A percentile compares a stretch with the other conserved stretches of the same genome.
Conservation (phyloP, 169 alveolate genomes). For the Cryptosporidium ubiquitum region DNA sequence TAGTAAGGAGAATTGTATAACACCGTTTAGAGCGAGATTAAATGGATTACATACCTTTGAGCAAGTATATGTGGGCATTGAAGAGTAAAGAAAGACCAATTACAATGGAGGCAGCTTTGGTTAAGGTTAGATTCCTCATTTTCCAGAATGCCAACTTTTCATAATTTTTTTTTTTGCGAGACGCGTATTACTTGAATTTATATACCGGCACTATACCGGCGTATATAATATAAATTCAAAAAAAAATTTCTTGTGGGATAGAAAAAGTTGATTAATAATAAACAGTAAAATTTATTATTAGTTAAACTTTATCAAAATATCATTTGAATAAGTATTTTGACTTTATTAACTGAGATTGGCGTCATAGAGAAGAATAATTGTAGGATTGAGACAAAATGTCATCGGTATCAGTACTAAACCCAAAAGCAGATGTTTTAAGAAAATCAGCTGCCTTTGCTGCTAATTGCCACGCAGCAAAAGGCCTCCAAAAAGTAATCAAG, state of each 20-base stretch:
- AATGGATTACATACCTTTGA: constrained; percentile 41
- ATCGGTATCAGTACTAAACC: constrained; percentile 85
- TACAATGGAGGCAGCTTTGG: neutral
- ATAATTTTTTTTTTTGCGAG: constrained; percentile 35
- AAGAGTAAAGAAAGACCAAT: constrained; percentile 15
- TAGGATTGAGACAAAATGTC: constrained; percentile 21
- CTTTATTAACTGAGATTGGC: neutral
- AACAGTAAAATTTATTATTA: neutral
- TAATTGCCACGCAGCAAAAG: constrained; percentile 96
- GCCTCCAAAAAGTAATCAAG: constrained; percentile 95
- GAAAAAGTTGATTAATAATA: constrained; percentile 6
- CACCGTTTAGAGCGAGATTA: neutral
- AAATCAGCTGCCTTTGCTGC: constrained; percentile 95
- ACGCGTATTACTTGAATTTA: constrained; percentile 37
- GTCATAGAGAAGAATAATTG: neutral
- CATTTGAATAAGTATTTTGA: neutral
- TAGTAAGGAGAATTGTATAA: neutral
- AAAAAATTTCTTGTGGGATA: constrained; percentile 37
- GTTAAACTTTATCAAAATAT: neutral
- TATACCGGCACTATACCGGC: constrained; percentile 54
- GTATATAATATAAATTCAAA: neutral
- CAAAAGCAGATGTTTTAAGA: constrained; percentile 95
- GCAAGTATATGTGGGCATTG: constrained; percentile 21
- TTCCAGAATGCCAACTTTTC: neutral
- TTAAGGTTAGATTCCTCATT: neutral